A percentile compares a stretch with the other conserved stretches of the same genome.
Evolutionary conservation across 768 basidiomycete genomes (phyloP).

Genomic region (Candolleomyces eurysporus): DNA sequence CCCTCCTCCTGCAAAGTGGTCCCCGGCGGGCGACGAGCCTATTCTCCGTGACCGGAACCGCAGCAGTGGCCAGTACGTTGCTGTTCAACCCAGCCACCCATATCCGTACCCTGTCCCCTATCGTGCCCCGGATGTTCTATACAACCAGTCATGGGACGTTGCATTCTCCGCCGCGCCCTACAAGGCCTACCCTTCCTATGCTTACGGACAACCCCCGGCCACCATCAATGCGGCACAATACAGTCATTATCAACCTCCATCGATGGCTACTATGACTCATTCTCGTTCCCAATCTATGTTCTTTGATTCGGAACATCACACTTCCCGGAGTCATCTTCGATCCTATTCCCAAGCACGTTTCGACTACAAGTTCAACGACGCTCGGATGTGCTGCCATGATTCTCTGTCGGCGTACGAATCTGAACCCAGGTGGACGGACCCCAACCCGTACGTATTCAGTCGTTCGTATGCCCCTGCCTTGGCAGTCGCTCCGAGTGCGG

Average conservation of each 20-base stretch:
- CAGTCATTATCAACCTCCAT: constrained; percentile 35
- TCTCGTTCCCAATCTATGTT: constrained; percentile 58
- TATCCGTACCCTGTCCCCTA: constrained; percentile 34
- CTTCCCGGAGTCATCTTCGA: constrained; percentile 48
- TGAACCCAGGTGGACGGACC: constrained; percentile 43
- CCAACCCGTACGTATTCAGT: constrained; percentile 34
- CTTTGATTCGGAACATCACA: constrained; percentile 49
- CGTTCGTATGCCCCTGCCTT: constrained; percentile 38
- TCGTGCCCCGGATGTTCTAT: constrained; percentile 32
- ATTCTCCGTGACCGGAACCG: constrained; percentile 55
- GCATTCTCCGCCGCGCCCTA: constrained; percentile 28
- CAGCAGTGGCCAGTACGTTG: constrained; percentile 58
- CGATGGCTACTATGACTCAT: constrained; percentile 38
- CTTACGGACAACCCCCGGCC: constrained; percentile 31
- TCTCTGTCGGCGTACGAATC: constrained; percentile 33
- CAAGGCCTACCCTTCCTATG: constrained; percentile 38
- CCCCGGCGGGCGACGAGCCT: constrained; percentile 77
- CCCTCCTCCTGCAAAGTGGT: constrained; percentile 80
- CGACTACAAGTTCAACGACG: constrained; percentile 50
- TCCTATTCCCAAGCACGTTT: constrained; percentile 61
- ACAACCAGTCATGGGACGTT: constrained; percentile 39
- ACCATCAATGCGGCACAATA: constrained; percentile 32
- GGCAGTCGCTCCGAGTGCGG: constrained; percentile 34
- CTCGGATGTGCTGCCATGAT: constrained; percentile 42
- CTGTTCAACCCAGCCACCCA: constrained; percentile 52